Percentiles rank a stretch among this genome's conserved stretches.
Evolutionary conservation across 225 moss, liverwort and hornwort species (phyloP).

Genomic region (Takakia lepidozioides): DNA sequence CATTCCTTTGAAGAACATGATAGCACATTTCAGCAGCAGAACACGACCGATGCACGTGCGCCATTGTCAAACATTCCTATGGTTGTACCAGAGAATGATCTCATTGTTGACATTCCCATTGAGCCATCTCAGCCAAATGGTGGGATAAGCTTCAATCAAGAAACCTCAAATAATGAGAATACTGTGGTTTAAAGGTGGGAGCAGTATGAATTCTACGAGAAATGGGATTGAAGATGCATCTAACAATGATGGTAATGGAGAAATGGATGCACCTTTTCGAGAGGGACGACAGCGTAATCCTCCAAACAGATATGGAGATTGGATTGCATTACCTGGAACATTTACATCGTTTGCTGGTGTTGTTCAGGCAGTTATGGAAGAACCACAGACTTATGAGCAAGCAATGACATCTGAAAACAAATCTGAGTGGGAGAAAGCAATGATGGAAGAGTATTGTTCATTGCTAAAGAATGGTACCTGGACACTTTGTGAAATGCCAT

Average conservation of each 20-base stretch:
- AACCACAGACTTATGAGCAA: background rate
- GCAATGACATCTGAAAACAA: background rate
- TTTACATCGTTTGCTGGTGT: background rate
- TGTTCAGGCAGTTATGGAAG: background rate
- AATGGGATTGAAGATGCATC: background rate
- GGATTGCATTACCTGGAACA: background rate
- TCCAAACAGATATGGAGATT: background rate
- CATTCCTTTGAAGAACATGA: no score
- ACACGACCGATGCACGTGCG: no score
- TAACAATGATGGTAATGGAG: background rate
- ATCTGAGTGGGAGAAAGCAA: background rate
- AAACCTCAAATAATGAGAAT: no score
- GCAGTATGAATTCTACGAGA: background rate
- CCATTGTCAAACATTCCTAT: no score
- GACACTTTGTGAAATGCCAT: constrained; percentile 1
- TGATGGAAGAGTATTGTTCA: background rate
- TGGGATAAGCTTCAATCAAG: no score
- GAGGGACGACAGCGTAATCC: background rate
- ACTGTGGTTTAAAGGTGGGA: no score
- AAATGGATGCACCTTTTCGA: background rate
- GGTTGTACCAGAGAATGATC: no score
- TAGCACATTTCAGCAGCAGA: no score
- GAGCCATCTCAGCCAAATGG: no score
- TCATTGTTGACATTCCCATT: no score
- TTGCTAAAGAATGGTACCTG: background rate